Evolutionary conservation across 1,139 yeast species (phyloP).

Genomic region (Pichia sp.): DNA sequence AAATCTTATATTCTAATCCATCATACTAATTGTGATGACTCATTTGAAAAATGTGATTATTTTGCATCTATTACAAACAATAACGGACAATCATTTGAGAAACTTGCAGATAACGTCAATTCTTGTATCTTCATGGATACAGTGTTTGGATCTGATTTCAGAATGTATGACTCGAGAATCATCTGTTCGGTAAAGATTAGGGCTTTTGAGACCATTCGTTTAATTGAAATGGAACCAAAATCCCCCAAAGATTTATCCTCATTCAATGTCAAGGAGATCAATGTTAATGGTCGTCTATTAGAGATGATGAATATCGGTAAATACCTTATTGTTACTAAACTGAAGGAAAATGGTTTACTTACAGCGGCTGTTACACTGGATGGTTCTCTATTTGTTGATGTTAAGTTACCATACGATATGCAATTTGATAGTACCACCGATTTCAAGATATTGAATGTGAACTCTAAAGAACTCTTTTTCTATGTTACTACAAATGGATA

Average conservation of each 20-base stretch:
- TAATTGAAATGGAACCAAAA: constrained; percentile 33
- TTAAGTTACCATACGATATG: constrained; percentile 73
- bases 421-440: constrained; percentile 67
- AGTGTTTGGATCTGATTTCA: too few relatives aligned
- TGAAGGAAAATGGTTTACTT: constrained; percentile 44
- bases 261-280: too few relatives aligned
- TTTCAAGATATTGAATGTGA: constrained; percentile 79
- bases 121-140: too few relatives aligned
- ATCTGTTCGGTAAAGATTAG: too few relatives aligned
- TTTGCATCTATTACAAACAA: too few relatives aligned
- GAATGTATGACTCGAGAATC: too few relatives aligned
- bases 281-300: constrained; percentile 53
- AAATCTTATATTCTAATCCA: not conserved
- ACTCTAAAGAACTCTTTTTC: constrained; percentile 71
- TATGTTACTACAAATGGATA: constrained; percentile 71
- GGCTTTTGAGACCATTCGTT: too few relatives aligned
- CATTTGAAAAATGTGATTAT: too few relatives aligned
- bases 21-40: not conserved
- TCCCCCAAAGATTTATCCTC: too few relatives aligned
- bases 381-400: constrained; percentile 75
- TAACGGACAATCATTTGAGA: too few relatives aligned
- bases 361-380: constrained; percentile 76
- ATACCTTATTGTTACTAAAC: constrained; percentile 68
- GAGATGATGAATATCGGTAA: constrained; percentile 68
- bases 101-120: too few relatives aligned